A percentile compares a stretch with the other conserved stretches of the same genome.
phyloP scores from a whole-genome alignment of 805 yeast species.

The Ogataea trehalophila region DNA sequence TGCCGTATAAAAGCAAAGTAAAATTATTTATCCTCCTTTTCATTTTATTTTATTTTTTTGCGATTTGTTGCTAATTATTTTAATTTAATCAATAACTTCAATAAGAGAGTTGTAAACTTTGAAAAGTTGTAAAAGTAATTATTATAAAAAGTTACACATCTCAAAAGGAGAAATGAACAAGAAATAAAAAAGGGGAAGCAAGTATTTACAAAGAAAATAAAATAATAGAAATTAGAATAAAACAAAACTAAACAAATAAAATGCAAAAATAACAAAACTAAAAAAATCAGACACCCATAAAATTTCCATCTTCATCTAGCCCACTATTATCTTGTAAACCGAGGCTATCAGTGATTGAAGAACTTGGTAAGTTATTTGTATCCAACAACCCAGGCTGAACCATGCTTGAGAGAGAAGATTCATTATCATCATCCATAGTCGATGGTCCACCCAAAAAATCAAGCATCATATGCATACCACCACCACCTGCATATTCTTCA shows the following conservation, averaged over 20 bases:
- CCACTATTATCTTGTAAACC: conserved; percentile 50
- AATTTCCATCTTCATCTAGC: conserved; percentile 41
- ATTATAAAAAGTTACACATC: background rate
- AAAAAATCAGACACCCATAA: conserved; percentile 16
- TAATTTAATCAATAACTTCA: background rate
- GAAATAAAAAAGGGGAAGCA: background rate
- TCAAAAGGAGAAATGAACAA: background rate
- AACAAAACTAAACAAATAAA: background rate
- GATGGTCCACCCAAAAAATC: conserved; percentile 73
- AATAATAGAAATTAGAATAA: background rate
- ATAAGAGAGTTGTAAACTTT: background rate
- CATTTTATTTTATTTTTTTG: no score
- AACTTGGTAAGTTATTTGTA: conserved; percentile 54
- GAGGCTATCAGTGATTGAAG: conserved; percentile 37
- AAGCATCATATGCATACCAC: conserved; percentile 90
- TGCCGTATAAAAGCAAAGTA: no score
- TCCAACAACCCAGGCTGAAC: conserved; percentile 44
- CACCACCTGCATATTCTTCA: conserved; percentile 85
- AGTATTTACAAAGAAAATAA: background rate
- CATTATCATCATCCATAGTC: conserved; percentile 36
- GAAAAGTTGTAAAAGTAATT: no score
- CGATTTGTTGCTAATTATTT: no score
- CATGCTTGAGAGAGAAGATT: conserved; percentile 32
- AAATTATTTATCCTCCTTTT: background rate
- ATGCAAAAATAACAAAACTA: background rate